Base-by-base conservation (phyloP, 352 stramenopile species). In the Phytophthora agathidicida region DNA sequence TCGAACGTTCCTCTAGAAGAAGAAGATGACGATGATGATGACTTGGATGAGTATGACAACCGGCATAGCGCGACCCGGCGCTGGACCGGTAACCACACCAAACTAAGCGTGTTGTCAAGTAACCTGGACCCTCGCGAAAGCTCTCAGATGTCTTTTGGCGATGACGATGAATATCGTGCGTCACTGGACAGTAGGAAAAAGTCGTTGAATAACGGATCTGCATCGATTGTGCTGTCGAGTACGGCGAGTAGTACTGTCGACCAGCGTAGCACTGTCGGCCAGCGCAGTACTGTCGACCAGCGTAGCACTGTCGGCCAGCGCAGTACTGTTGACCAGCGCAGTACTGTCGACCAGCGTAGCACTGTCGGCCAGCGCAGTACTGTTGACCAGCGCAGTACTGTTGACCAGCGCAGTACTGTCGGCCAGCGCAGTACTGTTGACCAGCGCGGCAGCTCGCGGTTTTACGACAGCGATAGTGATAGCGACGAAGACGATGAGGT, bases 81-180 rank as follows among this genome's bases (percentile, higher is more conserved):
- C 35, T 60, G 46, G 55, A 71, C 60, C 32, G 60, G 52, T 36
- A 71, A 60, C 42, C 56, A 54, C 35, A 67, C 68, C 3, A 60
- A 68, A 39, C 52, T 61, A n/a, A 77, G 69, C 37, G 35, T 56
- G 28, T 30, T 71, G 17, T 68, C 65, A 11, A 77, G 65, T 47
- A 52, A 35, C 11, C 14, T 66, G 20, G 71, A 73, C 16, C 39
- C 60, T 43, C 71, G 71, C 24, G 71, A 74, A 45, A 80, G 71
- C 42, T 80, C 71, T n/a, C 51, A 47, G 36, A 50, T 80, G 38
- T 37, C 72, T 20, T 74, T 76, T 38, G 71, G 65, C 22, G 58
- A 69, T 13, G 62, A 76, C 26, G 53, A 71, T 16, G 46, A 38
- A 13, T 38, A 59, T 17, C 36, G 44, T 16, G 20, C 46, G 3